Base-by-base conservation (phyloP, 2,329 filamentous ascomycete genomes). In the Fusarium devonianum region DNA sequence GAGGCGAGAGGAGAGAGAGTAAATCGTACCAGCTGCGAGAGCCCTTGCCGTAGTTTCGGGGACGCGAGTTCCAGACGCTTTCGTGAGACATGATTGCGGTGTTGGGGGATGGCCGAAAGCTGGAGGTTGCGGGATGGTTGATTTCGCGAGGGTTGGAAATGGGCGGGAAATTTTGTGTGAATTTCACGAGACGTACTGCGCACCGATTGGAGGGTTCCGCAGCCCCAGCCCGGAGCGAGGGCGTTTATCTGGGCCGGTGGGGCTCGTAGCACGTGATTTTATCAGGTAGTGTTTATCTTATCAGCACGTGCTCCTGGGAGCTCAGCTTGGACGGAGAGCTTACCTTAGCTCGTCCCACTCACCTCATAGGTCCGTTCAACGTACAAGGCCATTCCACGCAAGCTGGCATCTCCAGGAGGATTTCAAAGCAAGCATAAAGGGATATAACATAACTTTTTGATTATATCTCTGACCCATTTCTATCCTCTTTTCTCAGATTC, bases 41-140 rank as follows among this genome's bases (percentile, higher is more conserved):
- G 81, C 93, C 93, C 87, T 97, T 97, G 84, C 93, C 93, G 86
- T 95, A 96, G 78, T 79, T 91, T 80, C 92, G 89, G 75, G 94
- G 94, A 78, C 94, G 92, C 74, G 92, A 96, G 88, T 95, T 96
- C 92, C 93, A 99, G 82, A 97, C 92, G 75, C 89, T 92, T 84
- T 97, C 93, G 92, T 83, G 82, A 80, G 79, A 83, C 82, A 83
- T 84, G 69, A 71, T 83, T 73, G 72, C 74, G 72, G 69, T 70
- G 58, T 65, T 73, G 64, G 60, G 60, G 63, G 63, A 50, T 59
- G 62, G 53, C 61, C 59, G 65, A 62, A 64, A 65, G 53, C 47
- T 56, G 47, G 60, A 63, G 60, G 59, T 68, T 64, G 63, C 61
- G 59, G 56, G 66, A 65, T 61, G 60, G 59, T 59, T 60, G 63